Conservation (phyloP, 2,329 filamentous ascomycete genomes). For the Emmonsiellopsis sp. region DNA sequence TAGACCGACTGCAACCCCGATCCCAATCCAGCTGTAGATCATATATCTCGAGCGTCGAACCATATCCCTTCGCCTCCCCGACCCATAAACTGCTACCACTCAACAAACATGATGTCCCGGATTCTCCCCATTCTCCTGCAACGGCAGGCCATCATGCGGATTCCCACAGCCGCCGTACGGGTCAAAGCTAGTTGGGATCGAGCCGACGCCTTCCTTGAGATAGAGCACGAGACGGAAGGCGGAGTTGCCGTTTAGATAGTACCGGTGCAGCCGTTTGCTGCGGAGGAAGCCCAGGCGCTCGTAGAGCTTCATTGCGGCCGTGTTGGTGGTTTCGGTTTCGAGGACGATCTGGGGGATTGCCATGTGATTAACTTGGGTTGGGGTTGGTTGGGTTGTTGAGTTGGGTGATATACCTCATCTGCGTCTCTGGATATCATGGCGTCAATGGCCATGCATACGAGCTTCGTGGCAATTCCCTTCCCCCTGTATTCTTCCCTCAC, state of each 20-base stretch:
- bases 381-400: background rate
- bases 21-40: background rate
- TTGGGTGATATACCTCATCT: constrained; percentile 53
- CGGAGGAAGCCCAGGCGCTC: constrained; percentile 84
- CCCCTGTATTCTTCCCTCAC: constrained; percentile 72
- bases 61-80: background rate
- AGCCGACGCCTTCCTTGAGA: constrained; percentile 52
- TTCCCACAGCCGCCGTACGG: constrained; percentile 15
- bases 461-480: constrained; percentile 73
- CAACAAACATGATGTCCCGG: constrained; percentile 3
- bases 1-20: no score
- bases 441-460: constrained; percentile 86
- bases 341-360: constrained; percentile 56
- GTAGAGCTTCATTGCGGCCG: constrained; percentile 82
- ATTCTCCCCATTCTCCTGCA: constrained; percentile 9
- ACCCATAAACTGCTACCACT: background rate
- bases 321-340: constrained; percentile 91
- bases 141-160: background rate
- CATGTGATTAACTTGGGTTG: background rate
- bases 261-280: constrained; percentile 86
- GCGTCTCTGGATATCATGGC: constrained; percentile 76
- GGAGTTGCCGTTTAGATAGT: constrained; percentile 93
- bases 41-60: background rate
- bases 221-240: constrained; percentile 82
- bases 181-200: constrained; percentile 30